Evolutionary conservation across 2,329 filamentous ascomycete species (phyloP).

Genomic region (Alternaria longipes): DNA sequence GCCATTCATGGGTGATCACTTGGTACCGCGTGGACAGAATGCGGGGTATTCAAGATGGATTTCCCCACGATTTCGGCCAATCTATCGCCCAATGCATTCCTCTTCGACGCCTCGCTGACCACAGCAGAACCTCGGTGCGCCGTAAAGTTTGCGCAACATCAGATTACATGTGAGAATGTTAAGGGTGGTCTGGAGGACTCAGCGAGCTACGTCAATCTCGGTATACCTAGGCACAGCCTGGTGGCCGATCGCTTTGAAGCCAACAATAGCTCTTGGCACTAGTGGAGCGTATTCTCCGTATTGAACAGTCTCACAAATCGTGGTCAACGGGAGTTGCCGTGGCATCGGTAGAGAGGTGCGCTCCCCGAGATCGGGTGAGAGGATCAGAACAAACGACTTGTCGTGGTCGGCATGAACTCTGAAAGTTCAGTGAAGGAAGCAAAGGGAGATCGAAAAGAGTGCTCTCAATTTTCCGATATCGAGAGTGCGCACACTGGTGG

Average conservation of each 20-base stretch:
- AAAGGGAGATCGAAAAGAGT: background rate
- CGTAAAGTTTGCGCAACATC: background rate
- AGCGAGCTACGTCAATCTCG: background rate
- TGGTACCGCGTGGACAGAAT: slow-evolving; percentile 17
- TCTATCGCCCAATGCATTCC: background rate
- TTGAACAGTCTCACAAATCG: background rate
- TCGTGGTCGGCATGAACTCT: background rate
- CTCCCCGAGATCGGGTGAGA: background rate
- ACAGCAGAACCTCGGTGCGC: slow-evolving; percentile 4
- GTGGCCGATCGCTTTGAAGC: background rate
- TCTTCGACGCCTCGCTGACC: background rate
- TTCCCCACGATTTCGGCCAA: slow-evolving; percentile 11
- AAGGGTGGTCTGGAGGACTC: background rate
- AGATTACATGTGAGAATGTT: background rate
- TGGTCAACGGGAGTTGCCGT: background rate
- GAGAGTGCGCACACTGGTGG: background rate
- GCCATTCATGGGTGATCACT: slow-evolving; percentile 15
- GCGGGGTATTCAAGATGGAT: slow-evolving; percentile 22
- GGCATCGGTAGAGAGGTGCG: background rate
- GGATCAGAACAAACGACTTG: background rate
- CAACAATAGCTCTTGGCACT: background rate
- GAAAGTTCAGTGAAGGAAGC: background rate
- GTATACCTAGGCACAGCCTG: background rate
- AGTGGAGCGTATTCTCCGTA: slow-evolving; percentile 3
- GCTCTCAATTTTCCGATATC: background rate